Base-by-base conservation (phyloP, 1,139 yeast genomes). In the Candida labiduridarum region DNA sequence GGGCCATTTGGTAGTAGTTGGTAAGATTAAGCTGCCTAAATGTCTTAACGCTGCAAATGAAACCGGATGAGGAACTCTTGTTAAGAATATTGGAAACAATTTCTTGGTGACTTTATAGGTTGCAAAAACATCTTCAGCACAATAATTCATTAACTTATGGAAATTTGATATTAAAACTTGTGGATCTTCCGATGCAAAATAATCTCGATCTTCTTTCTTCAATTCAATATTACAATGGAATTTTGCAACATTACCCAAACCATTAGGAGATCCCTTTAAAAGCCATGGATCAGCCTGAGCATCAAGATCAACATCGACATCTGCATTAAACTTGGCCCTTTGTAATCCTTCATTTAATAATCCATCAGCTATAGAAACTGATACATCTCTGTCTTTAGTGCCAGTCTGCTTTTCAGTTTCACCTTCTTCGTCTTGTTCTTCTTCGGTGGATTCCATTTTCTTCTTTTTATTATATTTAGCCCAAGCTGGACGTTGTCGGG, bases 61-160 rank as follows among this genome's bases (percentile, higher is more conserved):
- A 1, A 92, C 96, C 0, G 99, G 98, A 66, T 95, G 99, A 0
- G 98, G 97, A 33, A 92, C 84, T 48, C 83, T 80, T 30, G 71
- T 61, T 39, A 82, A 68, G 61, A 89, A 95, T 33, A 73, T 71
- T 0, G 97, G 97, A 45, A 86, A 80, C 0, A 91, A 79, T 52
- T 82, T 82, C 50, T 79, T 74, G 55, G 87, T 84, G 0, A 94
- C 92, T 53, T 73, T 71, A 61, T 78, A 87, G 0, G 99, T 94
- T 1, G 87, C 85, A 2, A 71, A 71, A 0, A 91, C 97, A 69
- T 95, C 99, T 12, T 71, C 71, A 1, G 97, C 91, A 76, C 99
- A 95, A 70, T 95, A 95, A 42, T 71, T 68, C 76, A 91, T 83
- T 52, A 91, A 72, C 18, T 66, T 59, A 50, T 82, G 79, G 63